phyloP scores from a whole-genome alignment of 129 eudicot species.

The Cynara cardunculus region DNA sequence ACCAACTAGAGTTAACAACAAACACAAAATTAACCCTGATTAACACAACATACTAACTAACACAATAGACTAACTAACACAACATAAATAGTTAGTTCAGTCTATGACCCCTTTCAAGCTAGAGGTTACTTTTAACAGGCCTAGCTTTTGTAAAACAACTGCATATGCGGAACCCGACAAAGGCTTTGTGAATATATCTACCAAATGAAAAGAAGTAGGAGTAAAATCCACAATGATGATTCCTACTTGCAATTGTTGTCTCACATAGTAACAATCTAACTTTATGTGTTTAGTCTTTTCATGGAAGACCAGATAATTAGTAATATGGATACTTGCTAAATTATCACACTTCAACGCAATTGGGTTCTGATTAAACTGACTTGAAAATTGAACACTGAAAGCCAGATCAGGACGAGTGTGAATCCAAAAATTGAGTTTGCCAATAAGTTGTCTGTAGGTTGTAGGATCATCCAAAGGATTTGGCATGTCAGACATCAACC shows the following conservation, averaged over 20 bases:
- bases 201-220: neutral
- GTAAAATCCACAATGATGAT: neutral
- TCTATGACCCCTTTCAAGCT: neutral
- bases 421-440: too few relatives aligned
- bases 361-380: neutral
- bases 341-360: too few relatives aligned
- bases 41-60: neutral
- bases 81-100: neutral
- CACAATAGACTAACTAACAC: neutral
- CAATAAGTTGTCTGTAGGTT: neutral
- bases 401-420: neutral
- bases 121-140: neutral
- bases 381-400: neutral
- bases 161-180: neutral
- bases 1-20: too few relatives aligned
- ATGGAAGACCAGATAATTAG: too few relatives aligned
- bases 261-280: too few relatives aligned
- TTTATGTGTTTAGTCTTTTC: too few relatives aligned
- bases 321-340: too few relatives aligned
- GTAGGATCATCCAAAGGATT: neutral
- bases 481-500: neutral
- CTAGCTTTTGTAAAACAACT: neutral
- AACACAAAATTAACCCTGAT: too few relatives aligned
- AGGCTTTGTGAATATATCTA: neutral
- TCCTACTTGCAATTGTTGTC: too few relatives aligned